Percentiles rank a stretch among this genome's conserved stretches.
These are phyloP conservation scores for Saccharum hybrid DNA, from an alignment of 202 grass and related monocot species.

Conservation along the genomic window DNA sequence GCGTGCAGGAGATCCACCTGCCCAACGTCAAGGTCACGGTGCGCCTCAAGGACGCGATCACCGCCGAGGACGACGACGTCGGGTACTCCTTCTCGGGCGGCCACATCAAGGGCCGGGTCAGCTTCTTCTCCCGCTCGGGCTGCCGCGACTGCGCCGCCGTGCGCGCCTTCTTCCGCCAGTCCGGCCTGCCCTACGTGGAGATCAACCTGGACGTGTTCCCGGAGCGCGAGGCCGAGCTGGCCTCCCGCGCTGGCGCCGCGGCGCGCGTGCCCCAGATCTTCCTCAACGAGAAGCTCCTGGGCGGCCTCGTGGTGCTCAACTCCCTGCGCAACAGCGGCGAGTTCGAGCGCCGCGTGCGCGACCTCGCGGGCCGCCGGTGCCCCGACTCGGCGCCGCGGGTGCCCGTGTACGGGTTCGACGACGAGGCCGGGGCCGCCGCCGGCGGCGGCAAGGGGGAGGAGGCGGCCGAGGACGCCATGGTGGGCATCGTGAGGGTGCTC, in stretches of 20 bases:
- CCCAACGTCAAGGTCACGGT: slow-evolving; percentile 90
- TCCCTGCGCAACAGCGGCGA: slow-evolving; percentile 88
- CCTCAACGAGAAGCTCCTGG: slow-evolving; percentile 91
- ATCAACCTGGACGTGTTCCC: slow-evolving; percentile 98
- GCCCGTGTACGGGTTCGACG: slow-evolving; percentile 88
- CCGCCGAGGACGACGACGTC: slow-evolving; percentile 36
- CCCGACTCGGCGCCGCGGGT: slow-evolving; percentile 70
- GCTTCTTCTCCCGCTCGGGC: slow-evolving; percentile 93
- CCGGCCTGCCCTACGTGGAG: slow-evolving; percentile 77
- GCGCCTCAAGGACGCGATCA: slow-evolving; percentile 60
- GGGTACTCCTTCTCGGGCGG: slow-evolving; percentile 23
- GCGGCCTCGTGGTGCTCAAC: slow-evolving; percentile 84
- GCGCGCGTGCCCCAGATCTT: slow-evolving; percentile 84
- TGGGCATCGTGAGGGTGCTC: slow-evolving; percentile 63
- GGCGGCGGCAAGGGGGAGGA: slow-evolving; percentile 17
- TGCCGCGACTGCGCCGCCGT: slow-evolving; percentile 95
- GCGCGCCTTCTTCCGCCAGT: slow-evolving; percentile 71
- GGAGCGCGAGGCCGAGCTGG: slow-evolving; percentile 70
- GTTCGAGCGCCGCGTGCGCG: slow-evolving; percentile 71
- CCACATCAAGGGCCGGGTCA: slow-evolving; percentile 76
- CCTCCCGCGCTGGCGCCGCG: slow-evolving; percentile 55
- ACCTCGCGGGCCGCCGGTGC: slow-evolving; percentile 65
- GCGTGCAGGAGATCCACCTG: slow-evolving; percentile 82
- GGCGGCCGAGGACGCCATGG: slow-evolving; percentile 48
- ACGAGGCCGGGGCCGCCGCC: slow-evolving; percentile 43